Evolutionary conservation across 2,329 filamentous ascomycete genomes (phyloP).

Genomic region (Talaromyces amestolkiae): DNA sequence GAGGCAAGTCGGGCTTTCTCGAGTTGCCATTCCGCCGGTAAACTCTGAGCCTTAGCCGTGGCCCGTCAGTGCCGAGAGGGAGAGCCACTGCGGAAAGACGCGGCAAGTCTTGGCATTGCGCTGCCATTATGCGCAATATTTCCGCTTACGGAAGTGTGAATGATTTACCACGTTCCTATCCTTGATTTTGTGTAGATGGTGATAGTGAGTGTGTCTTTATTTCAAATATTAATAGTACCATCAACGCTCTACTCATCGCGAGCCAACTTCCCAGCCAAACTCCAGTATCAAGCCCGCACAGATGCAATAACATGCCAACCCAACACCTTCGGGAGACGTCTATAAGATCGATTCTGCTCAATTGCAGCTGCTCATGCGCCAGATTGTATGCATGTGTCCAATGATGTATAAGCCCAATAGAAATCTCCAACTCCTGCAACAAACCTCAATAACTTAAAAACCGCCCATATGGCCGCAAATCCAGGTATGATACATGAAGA

Average conservation of each 20-base stretch:
- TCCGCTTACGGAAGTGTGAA: background rate
- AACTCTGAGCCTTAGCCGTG: background rate
- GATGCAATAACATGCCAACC: constrained; percentile 3
- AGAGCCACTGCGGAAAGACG: constrained; percentile 13
- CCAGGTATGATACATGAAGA: background rate
- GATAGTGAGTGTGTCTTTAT: background rate
- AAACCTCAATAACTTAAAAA: constrained; percentile 6
- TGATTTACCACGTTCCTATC: background rate
- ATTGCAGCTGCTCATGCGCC: background rate
- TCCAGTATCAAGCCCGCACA: background rate
- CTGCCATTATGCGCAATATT: constrained; percentile 5
- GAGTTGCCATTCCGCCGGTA: constrained; percentile 4
- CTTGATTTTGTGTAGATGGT: background rate
- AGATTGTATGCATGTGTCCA: background rate
- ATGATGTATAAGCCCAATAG: constrained; percentile 1
- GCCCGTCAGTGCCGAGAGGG: background rate
- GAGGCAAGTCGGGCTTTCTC: background rate
- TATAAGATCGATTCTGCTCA: constrained; percentile 7
- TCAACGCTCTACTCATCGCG: background rate
- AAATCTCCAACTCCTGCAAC: background rate
- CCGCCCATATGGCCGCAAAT: constrained; percentile 6
- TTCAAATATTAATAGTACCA: background rate
- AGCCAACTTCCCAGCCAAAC: background rate
- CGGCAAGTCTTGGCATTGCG: constrained; percentile 12
- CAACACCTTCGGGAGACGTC: background rate